Base-by-base conservation (phyloP, 805 yeast genomes). In the Ogataea methylovora region DNA sequence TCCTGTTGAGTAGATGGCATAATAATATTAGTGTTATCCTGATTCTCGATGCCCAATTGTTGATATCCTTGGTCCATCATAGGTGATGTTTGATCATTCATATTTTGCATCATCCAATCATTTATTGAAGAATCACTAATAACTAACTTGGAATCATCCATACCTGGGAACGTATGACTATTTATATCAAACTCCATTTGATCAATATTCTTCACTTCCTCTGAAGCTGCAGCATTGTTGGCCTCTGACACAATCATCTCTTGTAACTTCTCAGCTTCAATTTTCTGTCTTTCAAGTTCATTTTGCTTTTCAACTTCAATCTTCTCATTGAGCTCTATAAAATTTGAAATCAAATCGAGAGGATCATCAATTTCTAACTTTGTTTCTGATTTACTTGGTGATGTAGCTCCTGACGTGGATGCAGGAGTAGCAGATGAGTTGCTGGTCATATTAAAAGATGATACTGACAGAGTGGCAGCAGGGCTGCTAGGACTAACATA, bases 221-320 rank as follows among this genome's bases (percentile, higher is more conserved):
- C 7, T 4, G 23, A 14, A 6, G 15, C 11, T 16, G 20, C n/a
- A n/a, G 17, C 12, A 22, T 4, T 52, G 47, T 8, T 66, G 65
- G 1, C 65, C 58, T 34, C 63, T 56, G 18, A 54, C 52, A 2
- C 61, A 58, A 14, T 43, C 38, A 24, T 38, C 18, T 25, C 30
- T 16, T 38, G 16, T 11, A 16, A 21, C 16, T 24, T 24, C 21
- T 26, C 22, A 17, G 16, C 13, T n/a, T n/a, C n/a, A n/a, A n/a
- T n/a, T 14, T 27, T 29, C 24, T 25, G 31, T 15, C n/a, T 25
- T 10, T 34, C 32, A 5, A 36, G 29, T 27, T 36, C 36, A 16
- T 37, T 33, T 12, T 37, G 21, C 14, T 46, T 41, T 8, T 18
- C 27, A 9, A 15, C 20, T 24, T 44, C 44, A 10, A 43, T 9